These are phyloP conservation scores for Yamadazyma takamatsuzukensis DNA, from an alignment of 805 yeast genomes.

Conservation along the genomic window DNA sequence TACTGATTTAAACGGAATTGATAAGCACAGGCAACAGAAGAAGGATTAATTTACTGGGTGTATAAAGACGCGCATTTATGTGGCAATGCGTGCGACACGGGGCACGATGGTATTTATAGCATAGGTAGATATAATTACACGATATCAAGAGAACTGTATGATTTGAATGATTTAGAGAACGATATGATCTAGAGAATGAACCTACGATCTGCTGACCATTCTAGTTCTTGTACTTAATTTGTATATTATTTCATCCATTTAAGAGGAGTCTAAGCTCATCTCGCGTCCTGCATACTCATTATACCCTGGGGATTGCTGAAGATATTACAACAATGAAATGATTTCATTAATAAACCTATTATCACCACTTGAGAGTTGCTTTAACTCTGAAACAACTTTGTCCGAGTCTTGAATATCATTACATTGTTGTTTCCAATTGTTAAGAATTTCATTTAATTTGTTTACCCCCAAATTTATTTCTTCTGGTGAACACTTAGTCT, in stretches of 20 bases:
- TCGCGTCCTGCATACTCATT: no score
- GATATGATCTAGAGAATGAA: no score
- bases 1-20: slow-evolving; percentile 22
- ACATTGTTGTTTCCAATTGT: slow-evolving; percentile 51
- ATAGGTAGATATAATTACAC: neutral
- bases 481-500: slow-evolving; percentile 46
- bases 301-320: no score
- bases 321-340: slow-evolving; percentile 26
- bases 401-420: no score
- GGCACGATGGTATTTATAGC: no score
- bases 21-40: slow-evolving; percentile 12
- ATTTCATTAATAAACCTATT: slow-evolving; percentile 49
- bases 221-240: no score
- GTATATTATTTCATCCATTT: no score
- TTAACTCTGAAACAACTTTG: slow-evolving; percentile 36
- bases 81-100: no score
- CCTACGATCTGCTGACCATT: no score
- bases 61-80: no score
- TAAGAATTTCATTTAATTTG: slow-evolving; percentile 43
- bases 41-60: slow-evolving; percentile 3
- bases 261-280: no score
- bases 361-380: slow-evolving; percentile 22
- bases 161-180: no score
- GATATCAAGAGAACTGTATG: neutral
- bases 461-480: slow-evolving; percentile 57